These are phyloP conservation scores for Diaporthe longicolla DNA, from an alignment of 2,329 filamentous ascomycete species.

Conservation along the genomic window DNA sequence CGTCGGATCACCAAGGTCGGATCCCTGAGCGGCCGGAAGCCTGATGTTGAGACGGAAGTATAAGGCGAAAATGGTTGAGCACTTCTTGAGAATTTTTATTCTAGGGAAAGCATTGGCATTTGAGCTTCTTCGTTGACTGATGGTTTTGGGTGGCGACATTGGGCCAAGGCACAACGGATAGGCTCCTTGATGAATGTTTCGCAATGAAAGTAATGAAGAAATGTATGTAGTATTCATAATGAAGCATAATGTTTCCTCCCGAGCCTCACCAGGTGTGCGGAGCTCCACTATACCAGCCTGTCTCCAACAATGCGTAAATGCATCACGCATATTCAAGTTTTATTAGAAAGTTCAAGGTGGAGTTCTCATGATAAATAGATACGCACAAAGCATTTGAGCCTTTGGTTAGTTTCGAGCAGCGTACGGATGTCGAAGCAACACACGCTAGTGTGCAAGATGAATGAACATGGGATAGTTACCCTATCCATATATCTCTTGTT, in stretches of 20 bases:
- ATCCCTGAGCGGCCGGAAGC: slow-evolving; percentile 83
- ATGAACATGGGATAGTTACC: not conserved
- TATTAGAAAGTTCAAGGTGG: too few species aligned
- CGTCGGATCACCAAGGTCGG: slow-evolving; percentile 83
- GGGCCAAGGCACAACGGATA: not conserved
- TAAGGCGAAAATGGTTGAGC: slow-evolving; percentile 47
- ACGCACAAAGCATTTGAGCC: not conserved
- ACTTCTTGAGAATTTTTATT: not conserved
- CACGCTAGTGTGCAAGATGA: not conserved
- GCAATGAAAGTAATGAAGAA: not conserved
- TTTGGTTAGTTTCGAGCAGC: not conserved
- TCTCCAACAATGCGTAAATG: too few species aligned
- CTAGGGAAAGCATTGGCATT: not conserved
- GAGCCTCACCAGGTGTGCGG: not conserved
- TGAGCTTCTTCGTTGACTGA: not conserved
- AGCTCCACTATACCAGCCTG: not conserved
- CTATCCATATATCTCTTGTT: not conserved
- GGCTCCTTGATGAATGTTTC: not conserved
- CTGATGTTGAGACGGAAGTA: slow-evolving; percentile 87
- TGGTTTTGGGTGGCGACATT: not conserved
- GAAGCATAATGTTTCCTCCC: not conserved
- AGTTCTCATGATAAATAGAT: too few species aligned
- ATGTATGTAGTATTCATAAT: slow-evolving; percentile 30
- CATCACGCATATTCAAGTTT: too few species aligned
- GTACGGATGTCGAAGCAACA: not conserved